Evolutionary conservation across 2,329 filamentous ascomycete genomes (phyloP).

Genomic region (Zelopaecilomyces penicillatus): DNA sequence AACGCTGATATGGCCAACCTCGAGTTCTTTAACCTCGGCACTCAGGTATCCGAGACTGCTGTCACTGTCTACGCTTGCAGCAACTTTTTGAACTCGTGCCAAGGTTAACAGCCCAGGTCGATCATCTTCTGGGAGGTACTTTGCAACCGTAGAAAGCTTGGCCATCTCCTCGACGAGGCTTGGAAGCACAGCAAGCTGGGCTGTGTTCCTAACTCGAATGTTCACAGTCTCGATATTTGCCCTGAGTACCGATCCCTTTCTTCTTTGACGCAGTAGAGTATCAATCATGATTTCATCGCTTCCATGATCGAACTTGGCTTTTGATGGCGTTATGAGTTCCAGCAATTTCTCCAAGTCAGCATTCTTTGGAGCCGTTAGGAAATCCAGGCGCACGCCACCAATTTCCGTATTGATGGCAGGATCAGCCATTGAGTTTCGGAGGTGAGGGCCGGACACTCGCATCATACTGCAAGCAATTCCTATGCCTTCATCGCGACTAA

Average conservation of each 20-base stretch:
- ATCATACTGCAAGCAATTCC: conserved; percentile 68
- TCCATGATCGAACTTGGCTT: conserved; percentile 74
- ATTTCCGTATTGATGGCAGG: conserved; percentile 57
- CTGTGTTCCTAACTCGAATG: conserved; percentile 52
- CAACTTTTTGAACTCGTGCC: conserved; percentile 54
- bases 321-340: conserved; percentile 82
- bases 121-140: conserved; percentile 94
- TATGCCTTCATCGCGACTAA: conserved; percentile 64
- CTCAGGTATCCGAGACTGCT: conserved; percentile 59
- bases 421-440: conserved; percentile 42
- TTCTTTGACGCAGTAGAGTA: conserved; percentile 75
- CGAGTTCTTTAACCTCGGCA: conserved; percentile 51
- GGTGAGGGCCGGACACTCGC: conserved; percentile 63
- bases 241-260: conserved; percentile 76
- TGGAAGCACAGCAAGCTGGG: conserved; percentile 59
- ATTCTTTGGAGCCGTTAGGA: conserved; percentile 63
- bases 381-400: conserved; percentile 61
- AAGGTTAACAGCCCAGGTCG: conserved; percentile 79
- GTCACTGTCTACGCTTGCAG: conserved; percentile 55
- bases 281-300: conserved; percentile 94
- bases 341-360: conserved; percentile 74
- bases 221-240: conserved; percentile 58
- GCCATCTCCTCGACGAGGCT: conserved; percentile 69
- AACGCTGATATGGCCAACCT: conserved; percentile 73
- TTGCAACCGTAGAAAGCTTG: conserved; percentile 77